Conservation (phyloP, 108 stramenopile genomes). For the Skeletonema potamos region DNA sequence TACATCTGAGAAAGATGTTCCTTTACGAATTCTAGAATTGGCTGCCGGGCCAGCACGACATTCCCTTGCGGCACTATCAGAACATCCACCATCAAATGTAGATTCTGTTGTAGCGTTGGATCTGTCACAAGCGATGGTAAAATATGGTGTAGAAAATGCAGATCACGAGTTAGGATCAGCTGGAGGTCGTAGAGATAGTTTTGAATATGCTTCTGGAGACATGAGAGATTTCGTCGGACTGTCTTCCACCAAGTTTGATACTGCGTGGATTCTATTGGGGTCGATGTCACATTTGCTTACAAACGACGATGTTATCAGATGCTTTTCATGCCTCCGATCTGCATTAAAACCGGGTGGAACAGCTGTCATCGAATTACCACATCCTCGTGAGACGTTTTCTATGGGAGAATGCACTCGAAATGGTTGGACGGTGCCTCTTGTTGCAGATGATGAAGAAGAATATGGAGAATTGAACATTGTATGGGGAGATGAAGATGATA, state of each 20-base stretch:
- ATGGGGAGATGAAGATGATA: conserved; percentile 86
- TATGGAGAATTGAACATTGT: conserved; percentile 74
- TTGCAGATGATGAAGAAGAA: conserved; percentile 49
- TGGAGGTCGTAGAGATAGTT: conserved; percentile 42
- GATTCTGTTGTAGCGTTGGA: conserved; percentile 64
- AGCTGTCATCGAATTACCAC: conserved; percentile 75
- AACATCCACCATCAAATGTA: conserved; percentile 16
- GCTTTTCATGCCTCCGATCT: conserved; percentile 51
- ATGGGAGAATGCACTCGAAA: conserved; percentile 82
- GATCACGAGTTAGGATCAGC: conserved; percentile 42
- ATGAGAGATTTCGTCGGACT: conserved; percentile 54
- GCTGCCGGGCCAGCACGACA: conserved; percentile 88
- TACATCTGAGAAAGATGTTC: background rate
- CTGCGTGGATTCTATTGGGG: conserved; percentile 81
- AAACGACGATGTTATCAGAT: conserved; percentile 70
- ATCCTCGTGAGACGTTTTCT: conserved; percentile 81
- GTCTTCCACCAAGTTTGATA: conserved; percentile 41
- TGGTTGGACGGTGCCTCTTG: conserved; percentile 75
- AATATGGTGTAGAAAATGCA: conserved; percentile 61
- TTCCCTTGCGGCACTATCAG: conserved; percentile 56
- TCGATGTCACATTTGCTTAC: conserved; percentile 79
- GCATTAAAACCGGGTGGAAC: conserved; percentile 55
- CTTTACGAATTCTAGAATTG: conserved; percentile 59
- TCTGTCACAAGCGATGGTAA: conserved; percentile 66
- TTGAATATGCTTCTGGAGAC: conserved; percentile 61